These are phyloP conservation scores for Penicillium sp. DNA, from an alignment of 2,329 filamentous ascomycete genomes.

Conservation along the genomic window DNA sequence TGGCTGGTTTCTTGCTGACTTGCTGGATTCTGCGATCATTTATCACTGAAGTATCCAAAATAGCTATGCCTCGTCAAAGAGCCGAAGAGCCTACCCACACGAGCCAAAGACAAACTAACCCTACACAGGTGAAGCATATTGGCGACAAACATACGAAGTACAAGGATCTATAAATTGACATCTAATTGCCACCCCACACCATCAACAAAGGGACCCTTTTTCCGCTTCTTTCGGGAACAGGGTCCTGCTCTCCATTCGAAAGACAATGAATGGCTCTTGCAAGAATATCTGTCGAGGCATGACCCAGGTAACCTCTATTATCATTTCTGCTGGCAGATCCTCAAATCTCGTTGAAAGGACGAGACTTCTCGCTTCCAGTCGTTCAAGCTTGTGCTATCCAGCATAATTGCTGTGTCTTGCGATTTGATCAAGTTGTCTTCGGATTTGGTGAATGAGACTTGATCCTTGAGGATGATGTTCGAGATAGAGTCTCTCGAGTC, in stretches of 20 bases:
- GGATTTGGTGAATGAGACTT: not conserved
- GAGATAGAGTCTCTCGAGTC: slow-evolving; percentile 4
- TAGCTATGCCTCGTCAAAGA: not conserved
- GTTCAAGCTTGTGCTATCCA: not conserved
- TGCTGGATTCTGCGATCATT: not conserved
- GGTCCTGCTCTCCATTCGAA: not conserved
- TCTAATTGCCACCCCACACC: not conserved
- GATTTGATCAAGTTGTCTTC: not conserved
- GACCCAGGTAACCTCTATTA: not conserved
- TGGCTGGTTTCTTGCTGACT: not conserved
- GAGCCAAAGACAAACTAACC: not conserved
- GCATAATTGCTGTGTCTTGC: not conserved
- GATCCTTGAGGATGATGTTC: not conserved
- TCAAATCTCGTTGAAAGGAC: not conserved
- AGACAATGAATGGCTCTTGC: not conserved
- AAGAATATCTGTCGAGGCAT: slow-evolving; percentile 1
- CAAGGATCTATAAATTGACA: slow-evolving; percentile 1
- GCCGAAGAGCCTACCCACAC: not conserved
- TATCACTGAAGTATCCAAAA: not conserved
- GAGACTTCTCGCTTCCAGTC: not conserved
- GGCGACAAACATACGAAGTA: not conserved
- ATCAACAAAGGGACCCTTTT: slow-evolving; percentile 1
- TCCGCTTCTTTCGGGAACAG: not conserved
- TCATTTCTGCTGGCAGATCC: not conserved
- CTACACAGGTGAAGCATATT: not conserved